Conservation (phyloP, 2,329 filamentous ascomycete genomes). For the Diaporthe australafricana region DNA sequence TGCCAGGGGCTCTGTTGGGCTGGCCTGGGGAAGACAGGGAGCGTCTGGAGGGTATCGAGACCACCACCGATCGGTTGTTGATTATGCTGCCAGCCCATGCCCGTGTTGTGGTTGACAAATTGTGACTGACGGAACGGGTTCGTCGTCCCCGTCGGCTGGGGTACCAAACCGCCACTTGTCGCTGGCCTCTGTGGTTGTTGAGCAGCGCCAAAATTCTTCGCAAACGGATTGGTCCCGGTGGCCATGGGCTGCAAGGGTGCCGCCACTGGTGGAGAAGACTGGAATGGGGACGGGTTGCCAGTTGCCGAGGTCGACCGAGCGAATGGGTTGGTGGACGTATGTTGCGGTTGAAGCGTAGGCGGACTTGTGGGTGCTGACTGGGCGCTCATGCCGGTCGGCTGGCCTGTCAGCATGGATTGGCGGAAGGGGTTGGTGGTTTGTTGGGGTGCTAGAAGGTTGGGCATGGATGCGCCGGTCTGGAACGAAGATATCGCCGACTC, state of each 20-base stretch:
- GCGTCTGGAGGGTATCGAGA: constrained; percentile 81
- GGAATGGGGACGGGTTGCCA: constrained; percentile 56
- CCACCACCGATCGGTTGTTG: constrained; percentile 84
- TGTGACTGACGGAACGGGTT: constrained; percentile 95
- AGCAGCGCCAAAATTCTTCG: constrained; percentile 56
- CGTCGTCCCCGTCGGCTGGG: constrained; percentile 87
- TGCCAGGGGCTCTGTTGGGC: constrained; percentile 73
- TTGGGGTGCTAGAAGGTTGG: constrained; percentile 60
- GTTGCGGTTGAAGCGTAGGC: constrained; percentile 62
- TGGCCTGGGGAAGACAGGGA: constrained; percentile 88
- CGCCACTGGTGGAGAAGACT: constrained; percentile 52
- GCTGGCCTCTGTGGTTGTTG: constrained; percentile 56
- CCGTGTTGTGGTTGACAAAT: constrained; percentile 90
- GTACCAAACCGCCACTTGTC: constrained; percentile 65
- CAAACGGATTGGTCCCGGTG: constrained; percentile 72
- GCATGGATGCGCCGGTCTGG: constrained; percentile 57
- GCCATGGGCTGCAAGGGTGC: constrained; percentile 59
- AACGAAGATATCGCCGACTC: constrained; percentile 62
- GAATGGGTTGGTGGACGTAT: constrained; percentile 83
- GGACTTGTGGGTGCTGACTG: constrained; percentile 52
- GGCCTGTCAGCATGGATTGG: constrained; percentile 79
- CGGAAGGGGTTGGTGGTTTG: constrained; percentile 92
- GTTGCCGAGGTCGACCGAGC: constrained; percentile 69
- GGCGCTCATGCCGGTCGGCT: constrained; percentile 60
- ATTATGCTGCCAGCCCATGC: constrained; percentile 87